Evolutionary conservation across 78 protist genomes (phyloP).

Genomic region (Dictyostelium intermedium): DNA sequence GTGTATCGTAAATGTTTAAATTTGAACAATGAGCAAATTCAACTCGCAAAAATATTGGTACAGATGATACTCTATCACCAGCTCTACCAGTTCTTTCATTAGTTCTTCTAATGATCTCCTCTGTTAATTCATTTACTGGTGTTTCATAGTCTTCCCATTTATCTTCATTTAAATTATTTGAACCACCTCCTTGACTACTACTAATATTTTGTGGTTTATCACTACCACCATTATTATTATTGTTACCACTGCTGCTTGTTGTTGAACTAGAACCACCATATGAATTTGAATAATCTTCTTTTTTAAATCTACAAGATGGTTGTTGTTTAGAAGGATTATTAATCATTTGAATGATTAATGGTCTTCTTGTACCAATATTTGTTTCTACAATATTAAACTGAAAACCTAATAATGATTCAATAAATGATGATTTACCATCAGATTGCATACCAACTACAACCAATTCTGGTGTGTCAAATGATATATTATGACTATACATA

Average conservation of each 20-base stretch:
- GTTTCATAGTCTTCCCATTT: conserved; percentile 85
- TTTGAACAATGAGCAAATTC: conserved; percentile 86
- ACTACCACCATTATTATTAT: conserved; percentile 75
- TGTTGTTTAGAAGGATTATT: conserved; percentile 67
- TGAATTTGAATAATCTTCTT: conserved; percentile 23
- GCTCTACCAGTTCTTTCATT: conserved; percentile 73
- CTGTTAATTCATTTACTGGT: conserved; percentile 82
- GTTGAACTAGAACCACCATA: not conserved
- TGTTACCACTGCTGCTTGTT: not conserved
- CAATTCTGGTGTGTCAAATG: conserved; percentile 84
- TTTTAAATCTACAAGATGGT: conserved; percentile 84
- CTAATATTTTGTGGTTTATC: not conserved
- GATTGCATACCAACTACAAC: conserved; percentile 93
- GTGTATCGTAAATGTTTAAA: conserved; percentile 87
- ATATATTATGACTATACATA: conserved; percentile 56
- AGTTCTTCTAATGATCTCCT: conserved; percentile 82
- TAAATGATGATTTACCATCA: conserved; percentile 88
- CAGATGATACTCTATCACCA: conserved; percentile 66
- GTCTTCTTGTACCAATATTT: conserved; percentile 84
- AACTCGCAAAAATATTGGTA: conserved; percentile 86
- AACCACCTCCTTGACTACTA: conserved; percentile 26
- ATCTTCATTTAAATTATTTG: not conserved
- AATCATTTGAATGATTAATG: conserved; percentile 87
- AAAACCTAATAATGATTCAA: conserved; percentile 87
- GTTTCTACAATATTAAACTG: conserved; percentile 89